A percentile compares a stretch with the other conserved stretches of the same genome.
These are phyloP conservation scores for Zangia roseola DNA, from an alignment of 768 basidiomycete genomes.

Conservation along the genomic window DNA sequence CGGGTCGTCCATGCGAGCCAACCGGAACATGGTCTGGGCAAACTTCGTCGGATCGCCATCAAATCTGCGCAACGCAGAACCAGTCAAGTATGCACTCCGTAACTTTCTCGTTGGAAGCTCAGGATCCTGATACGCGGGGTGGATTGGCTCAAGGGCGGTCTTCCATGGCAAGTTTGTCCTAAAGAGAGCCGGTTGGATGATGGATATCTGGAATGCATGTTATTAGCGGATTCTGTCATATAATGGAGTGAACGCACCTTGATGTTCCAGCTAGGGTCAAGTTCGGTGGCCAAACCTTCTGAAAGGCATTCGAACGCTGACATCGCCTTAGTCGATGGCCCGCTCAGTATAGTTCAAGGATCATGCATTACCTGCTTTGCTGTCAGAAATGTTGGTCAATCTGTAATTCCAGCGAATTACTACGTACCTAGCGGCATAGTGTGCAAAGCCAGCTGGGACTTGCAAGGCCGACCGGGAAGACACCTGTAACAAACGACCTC, in stretches of 20 bases:
- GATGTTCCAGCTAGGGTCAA: slow-evolving; percentile 49
- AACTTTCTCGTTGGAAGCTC: slow-evolving; percentile 15
- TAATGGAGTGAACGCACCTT: slow-evolving; percentile 31
- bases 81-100: slow-evolving; percentile 8
- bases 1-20: slow-evolving; percentile 22
- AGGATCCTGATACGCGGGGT: slow-evolving; percentile 20
- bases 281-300: slow-evolving; percentile 37
- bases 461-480: slow-evolving; percentile 30
- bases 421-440: slow-evolving; percentile 29
- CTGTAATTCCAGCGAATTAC: background rate
- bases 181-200: slow-evolving; percentile 25
- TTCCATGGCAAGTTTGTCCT: slow-evolving; percentile 11
- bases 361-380: slow-evolving; percentile 25
- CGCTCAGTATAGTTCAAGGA: background rate
- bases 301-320: slow-evolving; percentile 39
- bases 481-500: slow-evolving; percentile 39
- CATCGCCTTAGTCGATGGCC: background rate
- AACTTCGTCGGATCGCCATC: slow-evolving; percentile 26
- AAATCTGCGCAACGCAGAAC: background rate
- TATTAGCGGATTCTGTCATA: background rate
- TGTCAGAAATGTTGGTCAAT: slow-evolving; percentile 7
- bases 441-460: slow-evolving; percentile 12
- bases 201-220: slow-evolving; percentile 16
- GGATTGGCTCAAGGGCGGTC: slow-evolving; percentile 8
- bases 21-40: slow-evolving; percentile 14